Base-by-base conservation (phyloP, 2,329 filamentous ascomycete genomes). In the Aspergillus neoniger region DNA sequence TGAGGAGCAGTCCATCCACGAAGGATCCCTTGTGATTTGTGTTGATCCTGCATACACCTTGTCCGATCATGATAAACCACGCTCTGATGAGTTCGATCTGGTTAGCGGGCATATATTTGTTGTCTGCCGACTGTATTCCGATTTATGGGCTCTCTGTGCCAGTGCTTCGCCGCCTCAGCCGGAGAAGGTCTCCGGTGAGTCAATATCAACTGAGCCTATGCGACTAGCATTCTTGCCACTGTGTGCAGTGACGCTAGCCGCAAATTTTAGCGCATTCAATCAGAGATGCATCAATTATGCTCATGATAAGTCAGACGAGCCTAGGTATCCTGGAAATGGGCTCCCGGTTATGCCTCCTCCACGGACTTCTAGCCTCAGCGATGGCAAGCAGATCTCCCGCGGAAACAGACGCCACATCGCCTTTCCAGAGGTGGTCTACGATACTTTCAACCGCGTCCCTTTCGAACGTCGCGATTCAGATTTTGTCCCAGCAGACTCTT, bases 111-210 rank as follows among this genome's bases (percentile, higher is more conserved):
- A 73, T 32, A 54, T 74, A 0, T 75, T 70, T 48, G 61, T 75
- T 25, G 63, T 76, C 39, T 72, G 70, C 47, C 67, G 63, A 3
- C 58, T 76, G 50, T 75, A 73, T 61, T 68, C 70, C 12, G 73
- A 76, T 51, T 53, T 75, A 30, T 76, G 74, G 74, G 72, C 73
- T 49, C 67, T 73, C 4, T 76, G 73, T 59, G 61, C 65, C 17
- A 71, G 69, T 23, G 53, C 70, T 12, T 70, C 69, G 15, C 65
- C 70, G 7, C 44, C 61, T 10, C 59, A 58, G 6, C 17, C 55
- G 12, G 44, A 56, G 19, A 51, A 15, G 5, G 21, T 48, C 17
- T 49, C 44, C n/a, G 17, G 53, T 17, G 39, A 57, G 6, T 55
- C 44, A 1, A 48, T 44, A 1, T 49, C 57, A 7, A 55, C 54